Conservation (phyloP, 2,329 filamentous ascomycete species). For the Cordyceps farinosa region DNA sequence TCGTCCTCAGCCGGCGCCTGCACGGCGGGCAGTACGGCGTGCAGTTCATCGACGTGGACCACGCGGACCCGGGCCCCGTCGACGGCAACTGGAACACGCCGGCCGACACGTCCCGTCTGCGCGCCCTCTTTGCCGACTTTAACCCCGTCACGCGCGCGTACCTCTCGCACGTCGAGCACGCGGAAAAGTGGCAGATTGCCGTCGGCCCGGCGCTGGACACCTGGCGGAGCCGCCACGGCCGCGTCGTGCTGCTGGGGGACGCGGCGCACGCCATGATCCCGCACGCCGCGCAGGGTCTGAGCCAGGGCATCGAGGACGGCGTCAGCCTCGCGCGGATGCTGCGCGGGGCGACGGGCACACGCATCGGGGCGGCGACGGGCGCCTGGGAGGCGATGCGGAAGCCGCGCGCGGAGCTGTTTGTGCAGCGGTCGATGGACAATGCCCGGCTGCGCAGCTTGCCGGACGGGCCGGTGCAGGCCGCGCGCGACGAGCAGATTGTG, state of each 20-base stretch:
- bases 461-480: slow-evolving; percentile 5
- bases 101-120: slow-evolving; percentile 2
- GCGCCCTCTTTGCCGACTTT: slow-evolving; percentile 11
- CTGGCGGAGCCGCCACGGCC: slow-evolving; percentile 10
- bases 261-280: slow-evolving; percentile 18
- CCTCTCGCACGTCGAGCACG: neutral
- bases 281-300: slow-evolving; percentile 16
- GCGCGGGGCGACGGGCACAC: neutral
- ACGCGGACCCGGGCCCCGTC: slow-evolving; percentile 5
- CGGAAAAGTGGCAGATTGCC: slow-evolving; percentile 17
- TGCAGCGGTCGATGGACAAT: slow-evolving; percentile 14
- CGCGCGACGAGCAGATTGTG: slow-evolving; percentile 1
- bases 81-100: slow-evolving; percentile 16
- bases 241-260: slow-evolving; percentile 15
- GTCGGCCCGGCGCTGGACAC: slow-evolving; percentile 1
- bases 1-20: slow-evolving; percentile 7
- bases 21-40: slow-evolving; percentile 1
- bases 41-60: slow-evolving; percentile 16
- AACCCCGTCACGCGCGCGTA: slow-evolving; percentile 7
- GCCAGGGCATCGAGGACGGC: slow-evolving; percentile 16
- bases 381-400: slow-evolving; percentile 12
- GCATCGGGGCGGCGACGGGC: neutral
- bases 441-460: slow-evolving; percentile 13
- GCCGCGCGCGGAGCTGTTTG: slow-evolving; percentile 14
- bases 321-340: slow-evolving; percentile 11